Evolutionary conservation across 768 basidiomycete species (phyloP), one percentile per base, ranked within the genome.

Genomic region (Naganishia friedmannii): DNA sequence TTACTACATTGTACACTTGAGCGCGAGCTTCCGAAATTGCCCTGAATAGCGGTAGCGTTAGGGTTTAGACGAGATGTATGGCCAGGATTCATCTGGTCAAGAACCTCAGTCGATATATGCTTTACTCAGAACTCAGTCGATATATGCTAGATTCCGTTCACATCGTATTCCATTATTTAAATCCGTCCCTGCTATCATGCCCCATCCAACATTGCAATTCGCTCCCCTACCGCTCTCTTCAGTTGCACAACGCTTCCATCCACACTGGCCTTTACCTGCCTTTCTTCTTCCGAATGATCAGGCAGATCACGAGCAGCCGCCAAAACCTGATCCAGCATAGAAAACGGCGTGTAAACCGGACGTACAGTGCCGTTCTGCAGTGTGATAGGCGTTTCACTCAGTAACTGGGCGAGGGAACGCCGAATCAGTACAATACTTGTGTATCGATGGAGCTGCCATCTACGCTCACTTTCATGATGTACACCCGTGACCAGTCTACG

Each of bases 381-480:
- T 4, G 60, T 63, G 2, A 63, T 23, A 17, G 60, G 60, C 37
- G n/a, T 17, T 15, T 63, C 60, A 10, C 31, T 23, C 5, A 34
- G 23, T 19, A 48, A 39, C 54, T 53, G 31, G 13, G 34, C 34
- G 17, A 28, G 9, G 29, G n/a, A n/a, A 17, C 9, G 19, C 2
- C 29, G 15, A 55, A 46, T 42, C 17, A 70, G 39, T 9, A 65
- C 46, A 37, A 17, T 53, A 3, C 28, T 42, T 21, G 2, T 26
- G 17, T 9, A 31, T 28, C 31, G 9, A 26, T n/a, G n/a, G n/a
- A n/a, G n/a, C n/a, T n/a, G n/a, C n/a, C n/a, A n/a, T n/a, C n/a
- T n/a, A n/a, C n/a, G n/a, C n/a, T 70, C 70, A 92, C 93, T 84
- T 88, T 88, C 73, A 86, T 86, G 66, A 95, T 84, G 71, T 94